Percentiles rank a stretch among this genome's conserved stretches.
Conservation (phyloP, 345 rosid species). For the Anacardium occidentale region DNA sequence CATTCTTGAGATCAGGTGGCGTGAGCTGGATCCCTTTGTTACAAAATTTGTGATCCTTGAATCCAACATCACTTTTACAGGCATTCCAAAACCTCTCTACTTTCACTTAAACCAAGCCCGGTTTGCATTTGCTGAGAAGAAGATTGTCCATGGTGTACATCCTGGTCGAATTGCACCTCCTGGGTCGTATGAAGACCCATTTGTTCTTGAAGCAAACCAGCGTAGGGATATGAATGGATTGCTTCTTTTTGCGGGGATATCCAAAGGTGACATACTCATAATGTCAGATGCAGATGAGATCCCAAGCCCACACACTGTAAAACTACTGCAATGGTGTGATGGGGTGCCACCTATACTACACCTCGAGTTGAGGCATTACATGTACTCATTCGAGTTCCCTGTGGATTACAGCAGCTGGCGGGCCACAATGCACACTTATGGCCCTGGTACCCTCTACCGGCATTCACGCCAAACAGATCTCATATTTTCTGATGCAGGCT, state of each 20-base stretch:
- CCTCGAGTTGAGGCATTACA: slow-evolving; percentile 70
- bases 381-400: slow-evolving; percentile 89
- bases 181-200: slow-evolving; percentile 54
- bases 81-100: slow-evolving; percentile 70
- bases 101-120: slow-evolving; percentile 51
- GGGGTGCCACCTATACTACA: slow-evolving; percentile 68
- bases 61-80: slow-evolving; percentile 89
- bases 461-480: slow-evolving; percentile 69
- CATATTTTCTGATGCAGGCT: slow-evolving; percentile 82
- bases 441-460: slow-evolving; percentile 53
- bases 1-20: slow-evolving; percentile 80
- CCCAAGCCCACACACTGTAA: slow-evolving; percentile 80
- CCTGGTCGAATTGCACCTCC: slow-evolving; percentile 45
- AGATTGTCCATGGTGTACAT: slow-evolving; percentile 59
- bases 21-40: slow-evolving; percentile 62
- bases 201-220: slow-evolving; percentile 61
- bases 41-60: slow-evolving; percentile 76
- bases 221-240: slow-evolving; percentile 64
- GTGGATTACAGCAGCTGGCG: slow-evolving; percentile 92
- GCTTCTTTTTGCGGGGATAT: slow-evolving; percentile 58
- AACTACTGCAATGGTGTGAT: slow-evolving; percentile 77
- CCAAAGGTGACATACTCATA: slow-evolving; percentile 64
- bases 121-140: slow-evolving; percentile 59
- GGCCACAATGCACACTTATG: slow-evolving; percentile 53
- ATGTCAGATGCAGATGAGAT: slow-evolving; percentile 87